Percentiles rank a stretch among this genome's conserved stretches.
phyloP scores from a whole-genome alignment of 345 rosid species.

The Populus pruinosa region DNA sequence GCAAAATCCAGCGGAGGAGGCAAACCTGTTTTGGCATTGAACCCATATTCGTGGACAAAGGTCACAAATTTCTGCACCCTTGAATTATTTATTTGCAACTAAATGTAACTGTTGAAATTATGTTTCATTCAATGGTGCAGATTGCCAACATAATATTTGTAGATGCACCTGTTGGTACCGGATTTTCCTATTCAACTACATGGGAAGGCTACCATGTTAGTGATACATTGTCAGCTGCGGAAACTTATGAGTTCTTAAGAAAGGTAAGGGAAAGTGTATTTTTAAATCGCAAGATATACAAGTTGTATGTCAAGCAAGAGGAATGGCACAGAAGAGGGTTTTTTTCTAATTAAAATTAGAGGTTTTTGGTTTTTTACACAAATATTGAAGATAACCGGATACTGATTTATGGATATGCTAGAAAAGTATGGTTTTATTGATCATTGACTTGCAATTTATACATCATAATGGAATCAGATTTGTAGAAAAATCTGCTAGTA shows the following conservation, averaged over 20 bases:
- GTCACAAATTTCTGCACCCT: neutral
- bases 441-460: neutral
- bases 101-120: neutral
- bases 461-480: neutral
- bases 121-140: neutral
- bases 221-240: slow-evolving; percentile 16
- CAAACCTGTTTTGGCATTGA: slow-evolving; percentile 10
- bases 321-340: too few relatives aligned
- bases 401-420: neutral
- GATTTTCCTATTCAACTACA: slow-evolving; percentile 36
- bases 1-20: slow-evolving; percentile 17
- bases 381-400: neutral
- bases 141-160: slow-evolving; percentile 17
- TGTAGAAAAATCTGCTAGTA: neutral
- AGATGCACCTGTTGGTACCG: slow-evolving; percentile 41
- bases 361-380: too few relatives aligned
- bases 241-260: slow-evolving; percentile 23
- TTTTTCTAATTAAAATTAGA: too few relatives aligned
- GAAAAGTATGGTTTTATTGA: neutral
- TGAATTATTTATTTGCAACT: neutral
- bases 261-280: slow-evolving; percentile 22
- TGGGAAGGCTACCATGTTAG: neutral
- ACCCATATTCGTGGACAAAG: slow-evolving; percentile 12
- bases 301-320: too few relatives aligned
- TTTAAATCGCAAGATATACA: too few relatives aligned